Conservation (phyloP, 2,329 filamentous ascomycete genomes). For the Xylaria hypoxylon region DNA sequence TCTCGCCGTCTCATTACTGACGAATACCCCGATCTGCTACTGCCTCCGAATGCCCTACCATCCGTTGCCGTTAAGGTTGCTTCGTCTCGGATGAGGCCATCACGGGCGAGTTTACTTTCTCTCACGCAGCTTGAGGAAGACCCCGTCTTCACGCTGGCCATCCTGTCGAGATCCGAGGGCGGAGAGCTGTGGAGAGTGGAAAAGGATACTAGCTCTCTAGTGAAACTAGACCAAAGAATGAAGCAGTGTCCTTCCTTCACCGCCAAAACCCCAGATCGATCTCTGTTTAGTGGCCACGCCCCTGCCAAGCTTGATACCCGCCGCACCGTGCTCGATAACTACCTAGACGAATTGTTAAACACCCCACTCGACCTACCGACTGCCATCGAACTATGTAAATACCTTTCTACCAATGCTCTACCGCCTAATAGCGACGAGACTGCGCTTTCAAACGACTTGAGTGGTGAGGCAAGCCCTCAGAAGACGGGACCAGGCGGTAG, state of each 20-base stretch:
- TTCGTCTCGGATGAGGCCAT: conserved; percentile 94
- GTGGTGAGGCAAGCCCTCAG: conserved; percentile 52
- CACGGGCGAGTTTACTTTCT: conserved; percentile 84
- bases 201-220: conserved; percentile 85
- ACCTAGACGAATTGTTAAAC: conserved; percentile 87
- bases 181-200: conserved; percentile 93
- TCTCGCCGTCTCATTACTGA: conserved; percentile 85
- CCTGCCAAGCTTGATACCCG: conserved; percentile 93
- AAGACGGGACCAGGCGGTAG: conserved; percentile 71
- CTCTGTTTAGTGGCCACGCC: conserved; percentile 90
- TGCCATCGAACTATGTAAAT: conserved; percentile 85
- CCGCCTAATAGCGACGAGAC: conserved; percentile 71
- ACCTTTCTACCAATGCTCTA: conserved; percentile 78
- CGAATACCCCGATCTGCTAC: conserved; percentile 84
- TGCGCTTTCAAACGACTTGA: conserved; percentile 53
- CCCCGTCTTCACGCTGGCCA: conserved; percentile 89
- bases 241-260: conserved; percentile 79
- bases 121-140: conserved; percentile 87
- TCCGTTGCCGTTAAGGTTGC: conserved; percentile 88
- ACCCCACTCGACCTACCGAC: conserved; percentile 81
- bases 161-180: conserved; percentile 80
- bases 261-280: conserved; percentile 83
- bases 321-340: conserved; percentile 81
- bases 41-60: conserved; percentile 89
- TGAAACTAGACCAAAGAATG: conserved; percentile 83